Conservation (phyloP, 371 early-diverging fungal genomes). For the Syncephalastrum contaminatum region DNA sequence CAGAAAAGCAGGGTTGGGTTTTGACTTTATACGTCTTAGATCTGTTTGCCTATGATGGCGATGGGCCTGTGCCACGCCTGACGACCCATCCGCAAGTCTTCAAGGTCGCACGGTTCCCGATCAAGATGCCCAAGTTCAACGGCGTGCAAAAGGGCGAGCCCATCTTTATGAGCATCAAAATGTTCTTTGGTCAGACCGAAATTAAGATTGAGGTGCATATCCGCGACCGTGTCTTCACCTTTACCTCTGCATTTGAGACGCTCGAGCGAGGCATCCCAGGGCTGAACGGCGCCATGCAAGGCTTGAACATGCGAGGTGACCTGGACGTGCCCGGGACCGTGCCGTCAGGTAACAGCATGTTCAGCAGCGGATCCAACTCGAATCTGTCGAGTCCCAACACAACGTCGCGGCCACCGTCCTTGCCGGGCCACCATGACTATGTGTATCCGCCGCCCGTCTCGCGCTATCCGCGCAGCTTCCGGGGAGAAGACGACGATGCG, state of each 20-base stretch:
- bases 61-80: constrained; percentile 39
- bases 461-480: constrained; percentile 14
- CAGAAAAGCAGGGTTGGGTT: constrained; percentile 7
- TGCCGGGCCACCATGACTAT: constrained; percentile 7
- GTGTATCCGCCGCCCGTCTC: constrained; percentile 6
- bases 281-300: constrained; percentile 21
- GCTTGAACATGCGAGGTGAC: constrained; percentile 26
- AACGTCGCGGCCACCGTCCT: constrained; percentile 12
- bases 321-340: constrained; percentile 10
- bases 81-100: constrained; percentile 47
- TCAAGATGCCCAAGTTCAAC: constrained; percentile 50
- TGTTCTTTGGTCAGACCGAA: constrained; percentile 56
- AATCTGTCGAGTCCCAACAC: constrained; percentile 16
- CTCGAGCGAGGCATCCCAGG: constrained; percentile 35
- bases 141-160: constrained; percentile 45
- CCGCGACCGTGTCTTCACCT: constrained; percentile 46
- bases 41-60: constrained; percentile 51
- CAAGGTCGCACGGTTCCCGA: constrained; percentile 50
- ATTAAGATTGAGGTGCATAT: constrained; percentile 52
- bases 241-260: constrained; percentile 52
- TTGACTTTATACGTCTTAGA: constrained; percentile 21
- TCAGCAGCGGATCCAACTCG: constrained; percentile 4
- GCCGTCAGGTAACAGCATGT: constrained; percentile 6
- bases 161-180: constrained; percentile 52
- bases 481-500: constrained; percentile 13